Evolutionary conservation across 257 asterid genomes (phyloP), one percentile per base, ranked within the genome.

Genomic region (Forsythia viridissima): DNA sequence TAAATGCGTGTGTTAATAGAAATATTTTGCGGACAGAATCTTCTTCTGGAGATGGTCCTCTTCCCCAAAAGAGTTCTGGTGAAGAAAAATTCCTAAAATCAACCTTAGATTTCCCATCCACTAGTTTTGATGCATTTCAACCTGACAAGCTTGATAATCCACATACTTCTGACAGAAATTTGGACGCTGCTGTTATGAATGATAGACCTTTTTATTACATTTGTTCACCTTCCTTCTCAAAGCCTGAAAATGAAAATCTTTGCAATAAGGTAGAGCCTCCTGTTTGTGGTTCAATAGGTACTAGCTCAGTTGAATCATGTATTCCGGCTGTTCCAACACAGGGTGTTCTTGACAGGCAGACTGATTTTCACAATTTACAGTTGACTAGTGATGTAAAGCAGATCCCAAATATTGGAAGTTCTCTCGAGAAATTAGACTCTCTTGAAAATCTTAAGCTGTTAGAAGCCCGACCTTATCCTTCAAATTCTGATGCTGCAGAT

Each of bases 401-500:
- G 55, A 15, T 78, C 48, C 72, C 57, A 34, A 83, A 82, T 76
- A 57, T 10, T n/a, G 89, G 71, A 76, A 81, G 70, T 81, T 82
- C 82, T 57, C 76, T 89, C 3, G 88, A 84, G 80, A 87, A 87
- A 72, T 20, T 71, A 38, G 85, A 61, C 52, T 76, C 80, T 1
- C 82, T 30, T 59, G 84, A 87, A 80, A 84, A 75, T 42, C 76
- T 77, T 16, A 81, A 80, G 77, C 48, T 79, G 16, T 72, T 83
- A 20, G 84, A 80, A 41, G 84, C 37, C 24, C 80, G 51, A 59
- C 73, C 82, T 68, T 4, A 66, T 41, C 63, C 88, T 82, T 74
- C 87, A 79, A 79, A 82, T 88, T 82, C 85, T 80, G 90, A 82
- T 84, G 82, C 77, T 74, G 81, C 74, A 36, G 82, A 77, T 82